These are phyloP conservation scores for Aspergillus carbonarius DNA, from an alignment of 2,329 filamentous ascomycete genomes.

Conservation along the genomic window DNA sequence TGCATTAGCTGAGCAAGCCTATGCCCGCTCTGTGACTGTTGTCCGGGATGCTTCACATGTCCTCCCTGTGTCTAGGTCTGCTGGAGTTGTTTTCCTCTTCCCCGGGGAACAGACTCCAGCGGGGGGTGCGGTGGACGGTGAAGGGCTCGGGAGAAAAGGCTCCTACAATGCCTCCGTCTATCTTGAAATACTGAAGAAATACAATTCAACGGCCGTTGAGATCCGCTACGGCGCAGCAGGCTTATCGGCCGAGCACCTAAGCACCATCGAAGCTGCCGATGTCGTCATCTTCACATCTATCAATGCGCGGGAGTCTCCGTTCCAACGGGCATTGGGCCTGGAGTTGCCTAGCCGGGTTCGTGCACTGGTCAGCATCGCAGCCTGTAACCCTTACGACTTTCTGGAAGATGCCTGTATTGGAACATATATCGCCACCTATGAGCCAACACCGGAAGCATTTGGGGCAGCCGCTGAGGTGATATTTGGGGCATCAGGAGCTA, in stretches of 20 bases:
- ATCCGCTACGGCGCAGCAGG: constrained; percentile 34
- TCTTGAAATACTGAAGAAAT: constrained; percentile 30
- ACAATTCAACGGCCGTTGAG: constrained; percentile 29
- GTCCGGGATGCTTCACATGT: constrained; percentile 33
- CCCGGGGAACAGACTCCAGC: constrained; percentile 35
- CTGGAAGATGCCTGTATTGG: constrained; percentile 35
- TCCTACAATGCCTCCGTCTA: constrained; percentile 34
- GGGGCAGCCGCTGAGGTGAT: constrained; percentile 40
- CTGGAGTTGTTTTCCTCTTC: constrained; percentile 39
- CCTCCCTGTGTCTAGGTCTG: constrained; percentile 32
- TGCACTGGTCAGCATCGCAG: constrained; percentile 41
- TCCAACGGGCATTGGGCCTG: constrained; percentile 37
- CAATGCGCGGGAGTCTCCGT: constrained; percentile 40
- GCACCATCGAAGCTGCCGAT: constrained; percentile 36
- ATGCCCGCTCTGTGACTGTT: constrained; percentile 43
- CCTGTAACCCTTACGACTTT: constrained; percentile 48
- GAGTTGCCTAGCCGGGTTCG: constrained; percentile 31
- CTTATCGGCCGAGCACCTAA: constrained; percentile 33
- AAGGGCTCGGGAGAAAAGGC: constrained; percentile 35
- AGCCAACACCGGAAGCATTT: constrained; percentile 46
- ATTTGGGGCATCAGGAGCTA: constrained; percentile 33
- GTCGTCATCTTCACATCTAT: constrained; percentile 41
- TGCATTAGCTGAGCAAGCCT: constrained; percentile 34
- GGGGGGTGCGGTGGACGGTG: constrained; percentile 42
- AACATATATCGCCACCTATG: constrained; percentile 47